These are phyloP conservation scores for Lathyrus oleraceus DNA, from an alignment of 306 rosid genomes.

Conservation along the genomic window DNA sequence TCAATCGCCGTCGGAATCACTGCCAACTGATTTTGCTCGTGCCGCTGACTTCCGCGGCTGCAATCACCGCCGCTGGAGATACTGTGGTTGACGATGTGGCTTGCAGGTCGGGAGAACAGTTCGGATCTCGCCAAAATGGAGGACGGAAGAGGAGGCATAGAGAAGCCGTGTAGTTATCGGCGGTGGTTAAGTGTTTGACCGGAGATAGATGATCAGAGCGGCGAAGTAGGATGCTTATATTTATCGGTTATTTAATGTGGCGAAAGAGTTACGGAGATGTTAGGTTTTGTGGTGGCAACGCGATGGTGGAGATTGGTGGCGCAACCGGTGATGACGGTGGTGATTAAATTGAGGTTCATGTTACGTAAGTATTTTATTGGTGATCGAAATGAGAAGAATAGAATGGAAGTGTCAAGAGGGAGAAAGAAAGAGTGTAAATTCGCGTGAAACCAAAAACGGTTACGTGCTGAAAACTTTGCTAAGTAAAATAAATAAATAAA, in stretches of 20 bases:
- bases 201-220: conserved; percentile 54
- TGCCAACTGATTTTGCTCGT: conserved; percentile 5
- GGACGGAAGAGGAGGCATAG: conserved; percentile 49
- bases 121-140: conserved; percentile 57
- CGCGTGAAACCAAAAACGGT: conserved; percentile 47
- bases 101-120: conserved; percentile 29
- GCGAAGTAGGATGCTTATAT: conserved; percentile 73
- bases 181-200: not conserved
- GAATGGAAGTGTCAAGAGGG: conserved; percentile 19
- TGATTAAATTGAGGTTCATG: conserved; percentile 37
- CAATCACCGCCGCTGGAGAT: conserved; percentile 10
- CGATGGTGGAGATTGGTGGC: conserved; percentile 18
- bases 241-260: conserved; percentile 16
- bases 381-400: not conserved
- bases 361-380: not conserved
- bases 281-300: not conserved
- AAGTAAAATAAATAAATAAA: conserved; percentile 13
- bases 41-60: conserved; percentile 37
- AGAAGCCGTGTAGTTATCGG: conserved; percentile 34
- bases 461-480: conserved; percentile 20
- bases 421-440: conserved; percentile 8
- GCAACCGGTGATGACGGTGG: conserved; percentile 13
- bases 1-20: conserved; percentile 44
- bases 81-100: not conserved
- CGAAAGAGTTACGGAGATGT: not conserved